Base-by-base conservation (phyloP, 108 stramenopile species). In the Cyclotella kingstonii region DNA sequence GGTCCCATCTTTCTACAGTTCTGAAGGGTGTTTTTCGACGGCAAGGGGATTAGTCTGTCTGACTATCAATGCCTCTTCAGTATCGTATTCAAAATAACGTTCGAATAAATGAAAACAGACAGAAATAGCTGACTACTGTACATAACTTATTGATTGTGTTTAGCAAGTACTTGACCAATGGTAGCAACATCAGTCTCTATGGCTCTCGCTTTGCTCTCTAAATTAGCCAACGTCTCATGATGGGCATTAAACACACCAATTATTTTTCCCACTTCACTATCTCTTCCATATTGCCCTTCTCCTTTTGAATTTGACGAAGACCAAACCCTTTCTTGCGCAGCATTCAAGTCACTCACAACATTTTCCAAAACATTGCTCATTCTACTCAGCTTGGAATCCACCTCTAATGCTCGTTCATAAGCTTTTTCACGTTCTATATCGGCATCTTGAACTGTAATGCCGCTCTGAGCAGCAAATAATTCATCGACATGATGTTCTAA, bases 381-480 rank as follows among this genome's bases (percentile, higher is more conserved):
- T 28, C 52, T 44, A 25, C 70, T 78, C 47, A 91, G 49, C 42
- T 58, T 71, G 0, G 57, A 60, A 47, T 85, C 85, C 2, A 86
- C 59, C 2, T 76, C 60, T 21, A 68, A 44, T 10, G 90, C 86
- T 28, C 51, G 69, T 52, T 73, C 64, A 55, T 88, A 91, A 35
- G 83, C 77, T 22, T 57, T 65, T 57, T 91, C 90, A 17, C 90
- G 84, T 49, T 86, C 79, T 15, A 81, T 42, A 41, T 91, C 90
- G 4, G 86, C 86, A 76, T 88, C 86, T 47, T 78, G 67, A 11
- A 81, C 79, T 18, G 57, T 54, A 10, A 81, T 50, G 54, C 84
- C 70, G 8, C 55, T 56, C 63, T 87, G 84, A n/a, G 74, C 68
- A 4, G 48, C 66, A 61, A 91, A 86, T 56, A 91, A 60, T 40